Conservation (phyloP, 371 early-diverging fungal species). For the Blakeslea trispora region DNA sequence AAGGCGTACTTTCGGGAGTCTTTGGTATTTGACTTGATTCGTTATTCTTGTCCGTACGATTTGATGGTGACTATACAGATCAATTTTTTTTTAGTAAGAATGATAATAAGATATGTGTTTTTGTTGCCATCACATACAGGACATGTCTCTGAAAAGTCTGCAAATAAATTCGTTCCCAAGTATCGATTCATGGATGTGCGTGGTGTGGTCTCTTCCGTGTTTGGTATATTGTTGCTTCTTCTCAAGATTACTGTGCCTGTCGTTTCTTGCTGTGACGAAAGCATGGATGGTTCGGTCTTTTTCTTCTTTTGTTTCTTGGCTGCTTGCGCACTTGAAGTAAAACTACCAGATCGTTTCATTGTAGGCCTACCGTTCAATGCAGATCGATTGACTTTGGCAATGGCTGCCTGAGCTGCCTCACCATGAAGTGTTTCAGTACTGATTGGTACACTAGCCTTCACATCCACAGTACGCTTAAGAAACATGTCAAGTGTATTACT, state of each 20-base stretch:
- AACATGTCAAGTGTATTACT: constrained; percentile 15
- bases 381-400: constrained; percentile 23
- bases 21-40: background rate
- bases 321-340: constrained; percentile 20
- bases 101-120: no score
- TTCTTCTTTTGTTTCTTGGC: constrained; percentile 8
- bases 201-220: constrained; percentile 13
- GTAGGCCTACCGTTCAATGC: constrained; percentile 22
- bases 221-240: constrained; percentile 11
- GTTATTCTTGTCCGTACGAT: background rate
- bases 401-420: constrained; percentile 21
- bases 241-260: constrained; percentile 18
- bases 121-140: no score
- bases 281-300: constrained; percentile 6
- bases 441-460: background rate
- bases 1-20: constrained; percentile 19
- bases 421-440: constrained; percentile 5
- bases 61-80: constrained; percentile 10
- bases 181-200: constrained; percentile 15
- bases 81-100: no score
- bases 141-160: constrained; percentile 17
- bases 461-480: constrained; percentile 14
- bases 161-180: constrained; percentile 16
- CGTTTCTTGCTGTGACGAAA: constrained; percentile 9
- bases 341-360: constrained; percentile 26